Conservation (phyloP, 2,329 filamentous ascomycete genomes). For the Fusarium verticillioides region DNA sequence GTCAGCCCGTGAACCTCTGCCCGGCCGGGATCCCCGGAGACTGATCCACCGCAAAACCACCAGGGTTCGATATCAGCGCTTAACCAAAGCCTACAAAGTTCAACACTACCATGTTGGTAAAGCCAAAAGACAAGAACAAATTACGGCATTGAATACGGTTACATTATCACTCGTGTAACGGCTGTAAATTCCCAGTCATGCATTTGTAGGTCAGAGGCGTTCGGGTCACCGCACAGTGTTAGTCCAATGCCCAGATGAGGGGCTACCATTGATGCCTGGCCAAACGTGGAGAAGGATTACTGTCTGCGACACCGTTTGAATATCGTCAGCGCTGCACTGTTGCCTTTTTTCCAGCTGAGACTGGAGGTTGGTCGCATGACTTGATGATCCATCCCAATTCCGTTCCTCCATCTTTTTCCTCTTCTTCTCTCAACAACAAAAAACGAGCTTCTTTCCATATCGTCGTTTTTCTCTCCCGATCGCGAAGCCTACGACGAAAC, state of each 20-base stretch:
- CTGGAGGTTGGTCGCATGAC: conserved; percentile 34
- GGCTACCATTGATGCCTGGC: conserved; percentile 9
- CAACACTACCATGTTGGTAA: background rate
- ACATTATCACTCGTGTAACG: background rate
- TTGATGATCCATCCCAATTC: conserved; percentile 13
- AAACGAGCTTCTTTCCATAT: background rate
- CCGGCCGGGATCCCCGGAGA: conserved; percentile 26
- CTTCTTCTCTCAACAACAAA: background rate
- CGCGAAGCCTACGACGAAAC: background rate
- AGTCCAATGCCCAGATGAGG: conserved; percentile 5
- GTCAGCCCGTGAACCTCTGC: conserved; percentile 18
- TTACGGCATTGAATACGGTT: background rate
- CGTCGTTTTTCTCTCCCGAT: background rate
- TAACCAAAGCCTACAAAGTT: background rate
- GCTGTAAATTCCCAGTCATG: background rate
- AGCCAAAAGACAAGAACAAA: background rate
- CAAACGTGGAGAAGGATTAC: conserved; percentile 12
- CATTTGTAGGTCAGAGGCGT: conserved; percentile 15
- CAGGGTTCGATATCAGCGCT: background rate
- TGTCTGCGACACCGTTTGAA: conserved; percentile 22
- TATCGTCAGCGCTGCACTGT: conserved; percentile 15
- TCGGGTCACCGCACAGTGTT: conserved; percentile 5
- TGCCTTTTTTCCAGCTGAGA: conserved; percentile 15
- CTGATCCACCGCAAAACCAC: conserved; percentile 13
- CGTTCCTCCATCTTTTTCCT: background rate